phyloP scores from a whole-genome alignment of 164 flowering plant species.

The Stephania cephalantha region DNA sequence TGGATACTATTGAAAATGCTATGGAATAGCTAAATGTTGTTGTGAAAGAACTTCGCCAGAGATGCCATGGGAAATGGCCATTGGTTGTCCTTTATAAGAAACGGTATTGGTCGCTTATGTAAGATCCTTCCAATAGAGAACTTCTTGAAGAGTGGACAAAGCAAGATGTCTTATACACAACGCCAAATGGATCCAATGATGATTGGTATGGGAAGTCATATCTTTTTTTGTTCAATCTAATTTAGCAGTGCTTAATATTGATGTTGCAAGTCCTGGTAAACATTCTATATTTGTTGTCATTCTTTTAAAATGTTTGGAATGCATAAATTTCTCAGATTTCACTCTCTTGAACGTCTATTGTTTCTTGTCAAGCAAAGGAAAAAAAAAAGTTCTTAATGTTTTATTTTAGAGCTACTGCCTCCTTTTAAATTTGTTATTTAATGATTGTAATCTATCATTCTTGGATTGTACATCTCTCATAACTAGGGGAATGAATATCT shows the following conservation, averaged over 20 bases:
- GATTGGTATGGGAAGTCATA: slow-evolving; percentile 56
- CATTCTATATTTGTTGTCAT: no score
- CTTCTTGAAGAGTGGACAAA: slow-evolving; percentile 63
- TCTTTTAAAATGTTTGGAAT: no score
- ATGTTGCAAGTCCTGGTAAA: no score
- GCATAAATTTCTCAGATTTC: no score
- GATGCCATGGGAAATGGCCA: slow-evolving; percentile 58
- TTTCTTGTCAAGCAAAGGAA: no score
- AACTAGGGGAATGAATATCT: no score
- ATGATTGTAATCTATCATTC: no score
- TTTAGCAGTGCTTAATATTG: not conserved
- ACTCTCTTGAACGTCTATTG: no score
- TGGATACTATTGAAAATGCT: slow-evolving; percentile 16
- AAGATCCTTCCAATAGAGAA: slow-evolving; percentile 39
- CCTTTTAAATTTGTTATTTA: no score
- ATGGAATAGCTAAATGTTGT: slow-evolving; percentile 83
- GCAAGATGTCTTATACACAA: slow-evolving; percentile 51
- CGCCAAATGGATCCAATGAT: slow-evolving; percentile 92
- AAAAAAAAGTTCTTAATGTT: no score
- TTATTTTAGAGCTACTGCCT: no score
- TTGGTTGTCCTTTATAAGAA: slow-evolving; percentile 70
- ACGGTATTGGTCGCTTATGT: slow-evolving; percentile 46
- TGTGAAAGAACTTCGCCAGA: slow-evolving; percentile 51
- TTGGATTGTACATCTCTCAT: no score
- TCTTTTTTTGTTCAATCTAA: not conserved